Percentiles rank a stretch among this genome's conserved stretches.
Evolutionary conservation across 1,284 basidiomycete species (phyloP).

Genomic region (Erythrobasidium hasegawianum): DNA sequence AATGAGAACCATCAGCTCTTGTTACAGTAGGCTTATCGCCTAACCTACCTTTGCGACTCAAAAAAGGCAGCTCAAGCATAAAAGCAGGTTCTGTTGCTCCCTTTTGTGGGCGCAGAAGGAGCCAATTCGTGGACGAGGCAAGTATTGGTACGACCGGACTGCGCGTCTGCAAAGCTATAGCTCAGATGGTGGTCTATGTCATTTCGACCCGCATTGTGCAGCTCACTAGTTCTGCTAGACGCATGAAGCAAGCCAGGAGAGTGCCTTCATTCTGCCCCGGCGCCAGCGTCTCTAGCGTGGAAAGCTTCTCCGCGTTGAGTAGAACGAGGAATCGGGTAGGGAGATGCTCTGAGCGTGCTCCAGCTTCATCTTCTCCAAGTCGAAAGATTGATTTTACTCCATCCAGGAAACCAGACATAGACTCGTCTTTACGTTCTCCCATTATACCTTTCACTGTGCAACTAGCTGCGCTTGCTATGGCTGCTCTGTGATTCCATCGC

Average conservation of each 20-base stretch:
- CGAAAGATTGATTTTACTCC: conserved; percentile 12
- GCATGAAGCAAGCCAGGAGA: conserved; percentile 24
- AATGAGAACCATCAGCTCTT: neutral
- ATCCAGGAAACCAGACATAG: conserved; percentile 30
- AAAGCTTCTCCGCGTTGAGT: conserved; percentile 18
- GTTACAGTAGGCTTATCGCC: neutral
- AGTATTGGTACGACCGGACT: conserved; percentile 20
- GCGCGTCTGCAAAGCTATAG: conserved; percentile 10
- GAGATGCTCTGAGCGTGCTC: neutral
- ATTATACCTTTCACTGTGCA: conserved; percentile 8
- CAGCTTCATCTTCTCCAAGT: neutral
- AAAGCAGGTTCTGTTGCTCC: conserved; percentile 29
- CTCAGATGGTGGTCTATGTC: too few relatives aligned
- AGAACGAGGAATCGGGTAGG: conserved; percentile 20
- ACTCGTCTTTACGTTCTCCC: conserved; percentile 31
- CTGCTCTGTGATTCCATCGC: conserved; percentile 19
- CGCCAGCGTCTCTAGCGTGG: conserved; percentile 8
- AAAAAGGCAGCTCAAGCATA: conserved; percentile 6
- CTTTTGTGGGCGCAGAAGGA: conserved; percentile 7
- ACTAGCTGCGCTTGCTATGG: neutral
- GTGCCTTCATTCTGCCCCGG: conserved; percentile 16
- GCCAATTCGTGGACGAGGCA: conserved; percentile 20
- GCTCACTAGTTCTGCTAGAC: conserved; percentile 29
- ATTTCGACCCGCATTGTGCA: neutral
- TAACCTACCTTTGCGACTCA: conserved; percentile 16